A percentile compares a stretch with the other conserved stretches of the same genome.
phyloP scores from a whole-genome alignment of 2,329 filamentous ascomycete species.

The Fonsecaea pedrosoi region DNA sequence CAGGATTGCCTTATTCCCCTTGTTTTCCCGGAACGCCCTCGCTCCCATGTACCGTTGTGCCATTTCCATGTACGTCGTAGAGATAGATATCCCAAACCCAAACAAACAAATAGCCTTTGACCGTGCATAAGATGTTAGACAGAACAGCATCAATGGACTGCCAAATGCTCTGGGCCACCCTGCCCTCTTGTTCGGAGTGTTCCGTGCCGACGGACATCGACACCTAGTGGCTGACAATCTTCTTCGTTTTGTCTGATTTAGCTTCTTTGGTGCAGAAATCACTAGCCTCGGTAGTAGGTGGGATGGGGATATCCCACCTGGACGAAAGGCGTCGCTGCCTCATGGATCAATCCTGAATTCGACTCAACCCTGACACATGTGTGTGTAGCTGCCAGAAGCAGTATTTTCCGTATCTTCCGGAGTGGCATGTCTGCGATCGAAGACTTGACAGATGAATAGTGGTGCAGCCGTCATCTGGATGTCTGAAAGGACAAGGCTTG shows the following conservation, averaged over 20 bases:
- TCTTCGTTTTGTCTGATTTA: not conserved
- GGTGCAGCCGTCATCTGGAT: not conserved
- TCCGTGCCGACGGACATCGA: not conserved
- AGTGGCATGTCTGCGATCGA: not conserved
- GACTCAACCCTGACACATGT: not conserved
- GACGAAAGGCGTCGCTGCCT: not conserved
- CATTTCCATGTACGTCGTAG: not conserved
- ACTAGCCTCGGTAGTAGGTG: not conserved
- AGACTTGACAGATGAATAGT: not conserved
- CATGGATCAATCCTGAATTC: not conserved
- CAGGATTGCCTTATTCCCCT: not conserved
- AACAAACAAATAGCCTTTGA: not conserved
- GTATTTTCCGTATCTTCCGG: not conserved
- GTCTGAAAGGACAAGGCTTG: not conserved
- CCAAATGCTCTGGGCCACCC: not conserved
- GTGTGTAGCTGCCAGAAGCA: not conserved
- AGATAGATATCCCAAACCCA: not conserved
- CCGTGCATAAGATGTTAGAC: not conserved
- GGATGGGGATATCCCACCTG: not conserved
- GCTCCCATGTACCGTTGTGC: not conserved
- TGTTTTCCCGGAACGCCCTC: not conserved
- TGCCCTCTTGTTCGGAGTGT: not conserved
- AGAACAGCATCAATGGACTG: not conserved
- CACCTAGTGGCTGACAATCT: not conserved
- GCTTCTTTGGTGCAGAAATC: not conserved